A percentile compares a stretch with the other conserved stretches of the same genome.
phyloP scores from a whole-genome alignment of 2,329 filamentous ascomycete genomes.

The Neopestalotiopsis sp. region DNA sequence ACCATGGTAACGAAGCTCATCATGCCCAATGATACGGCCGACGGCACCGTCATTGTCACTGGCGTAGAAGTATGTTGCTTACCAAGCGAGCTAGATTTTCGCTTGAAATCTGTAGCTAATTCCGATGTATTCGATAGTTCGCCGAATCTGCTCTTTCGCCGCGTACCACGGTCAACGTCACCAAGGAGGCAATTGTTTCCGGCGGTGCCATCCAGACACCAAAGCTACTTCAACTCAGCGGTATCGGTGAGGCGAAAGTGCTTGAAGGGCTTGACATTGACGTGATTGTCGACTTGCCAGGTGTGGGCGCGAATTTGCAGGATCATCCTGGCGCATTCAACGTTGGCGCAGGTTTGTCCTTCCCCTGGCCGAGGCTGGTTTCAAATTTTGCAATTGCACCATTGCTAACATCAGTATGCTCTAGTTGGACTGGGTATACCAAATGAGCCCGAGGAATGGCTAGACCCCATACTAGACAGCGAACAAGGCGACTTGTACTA shows the following conservation, averaged over 20 bases:
- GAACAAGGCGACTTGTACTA: slow-evolving; percentile 19
- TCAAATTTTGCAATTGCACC: neutral
- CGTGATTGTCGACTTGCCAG: slow-evolving; percentile 46
- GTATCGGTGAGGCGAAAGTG: slow-evolving; percentile 44
- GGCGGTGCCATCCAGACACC: slow-evolving; percentile 44
- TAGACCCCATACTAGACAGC: slow-evolving; percentile 27
- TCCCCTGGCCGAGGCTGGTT: neutral
- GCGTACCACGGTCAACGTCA: slow-evolving; percentile 21
- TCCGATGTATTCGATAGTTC: neutral
- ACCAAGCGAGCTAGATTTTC: neutral
- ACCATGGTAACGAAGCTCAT: slow-evolving; percentile 11
- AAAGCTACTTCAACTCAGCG: slow-evolving; percentile 50
- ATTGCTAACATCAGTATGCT: neutral
- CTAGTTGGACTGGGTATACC: slow-evolving; percentile 25
- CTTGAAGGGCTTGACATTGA: slow-evolving; percentile 42
- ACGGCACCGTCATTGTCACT: neutral
- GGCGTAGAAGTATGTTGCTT: neutral
- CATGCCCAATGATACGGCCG: neutral
- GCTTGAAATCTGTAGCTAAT: too few relatives aligned
- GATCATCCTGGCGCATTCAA: slow-evolving; percentile 38
- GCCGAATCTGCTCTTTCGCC: slow-evolving; percentile 20
- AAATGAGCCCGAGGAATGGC: slow-evolving; percentile 21
- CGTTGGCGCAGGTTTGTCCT: neutral
- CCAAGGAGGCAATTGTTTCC: slow-evolving; percentile 44
- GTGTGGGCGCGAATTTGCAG: slow-evolving; percentile 50